Evolutionary conservation across 1,284 basidiomycete species (phyloP).

Genomic region (Thecaphora thlaspeos): DNA sequence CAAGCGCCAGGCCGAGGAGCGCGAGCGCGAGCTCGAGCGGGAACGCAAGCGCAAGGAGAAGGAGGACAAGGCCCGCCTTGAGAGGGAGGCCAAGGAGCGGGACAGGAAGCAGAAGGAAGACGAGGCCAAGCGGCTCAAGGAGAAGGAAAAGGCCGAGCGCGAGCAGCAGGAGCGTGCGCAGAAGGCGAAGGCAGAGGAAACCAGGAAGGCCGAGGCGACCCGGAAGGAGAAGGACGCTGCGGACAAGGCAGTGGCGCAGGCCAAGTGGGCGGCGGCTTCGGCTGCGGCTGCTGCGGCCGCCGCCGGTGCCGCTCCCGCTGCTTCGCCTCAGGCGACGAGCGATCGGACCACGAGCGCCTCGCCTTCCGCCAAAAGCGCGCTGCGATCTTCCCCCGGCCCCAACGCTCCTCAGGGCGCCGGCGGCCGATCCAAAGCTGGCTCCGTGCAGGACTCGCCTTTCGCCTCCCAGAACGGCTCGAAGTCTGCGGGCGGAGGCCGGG

Average conservation of each 20-base stretch:
- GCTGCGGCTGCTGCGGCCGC: too few relatives aligned
- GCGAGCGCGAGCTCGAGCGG: slow-evolving; percentile 60
- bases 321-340: slow-evolving; percentile 6
- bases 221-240: slow-evolving; percentile 45
- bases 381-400: slow-evolving; percentile 9
- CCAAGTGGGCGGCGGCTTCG: slow-evolving; percentile 55
- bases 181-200: slow-evolving; percentile 33
- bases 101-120: slow-evolving; percentile 62
- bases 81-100: slow-evolving; percentile 41
- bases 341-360: slow-evolving; percentile 13
- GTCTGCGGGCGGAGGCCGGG: not conserved
- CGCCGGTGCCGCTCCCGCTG: slow-evolving; percentile 7
- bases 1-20: slow-evolving; percentile 63
- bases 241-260: slow-evolving; percentile 53
- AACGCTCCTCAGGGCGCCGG: slow-evolving; percentile 16
- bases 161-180: slow-evolving; percentile 48
- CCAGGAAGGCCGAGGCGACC: slow-evolving; percentile 27
- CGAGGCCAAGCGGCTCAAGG: slow-evolving; percentile 51
- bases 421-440: slow-evolving; percentile 17
- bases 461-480: not conserved
- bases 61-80: slow-evolving; percentile 67
- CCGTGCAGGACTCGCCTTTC: slow-evolving; percentile 21
- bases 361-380: slow-evolving; percentile 12
- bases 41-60: slow-evolving; percentile 69
- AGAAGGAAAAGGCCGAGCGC: slow-evolving; percentile 63